These are phyloP conservation scores for Boeremia exigua DNA, from an alignment of 2,329 filamentous ascomycete species.

Conservation along the genomic window DNA sequence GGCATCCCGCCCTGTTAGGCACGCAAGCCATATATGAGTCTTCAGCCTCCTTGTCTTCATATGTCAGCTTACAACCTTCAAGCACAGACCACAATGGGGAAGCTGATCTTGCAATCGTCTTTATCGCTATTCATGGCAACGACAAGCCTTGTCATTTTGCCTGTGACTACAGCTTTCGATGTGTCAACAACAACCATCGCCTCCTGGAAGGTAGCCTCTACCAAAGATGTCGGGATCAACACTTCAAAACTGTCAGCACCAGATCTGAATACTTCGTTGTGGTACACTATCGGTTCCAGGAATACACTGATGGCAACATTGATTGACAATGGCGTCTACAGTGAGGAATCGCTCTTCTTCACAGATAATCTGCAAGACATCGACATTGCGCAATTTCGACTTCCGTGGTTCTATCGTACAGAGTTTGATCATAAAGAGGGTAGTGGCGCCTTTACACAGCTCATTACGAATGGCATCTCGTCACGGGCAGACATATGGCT, in stretches of 20 bases:
- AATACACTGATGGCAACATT: constrained; percentile 66
- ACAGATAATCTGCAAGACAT: constrained; percentile 58
- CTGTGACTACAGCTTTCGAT: constrained; percentile 8
- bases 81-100: background rate
- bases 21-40: constrained; percentile 7
- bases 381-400: constrained; percentile 56
- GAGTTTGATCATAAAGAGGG: constrained; percentile 46
- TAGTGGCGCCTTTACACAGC: constrained; percentile 45
- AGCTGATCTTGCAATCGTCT: background rate
- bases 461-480: constrained; percentile 65
- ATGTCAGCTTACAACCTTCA: background rate
- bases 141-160: background rate
- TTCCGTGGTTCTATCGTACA: constrained; percentile 65
- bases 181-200: constrained; percentile 20
- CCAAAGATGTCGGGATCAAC: constrained; percentile 25
- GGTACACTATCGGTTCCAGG: constrained; percentile 59
- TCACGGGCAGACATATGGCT: constrained; percentile 66
- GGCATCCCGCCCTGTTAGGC: constrained; percentile 4
- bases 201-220: constrained; percentile 31
- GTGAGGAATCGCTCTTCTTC: constrained; percentile 62
- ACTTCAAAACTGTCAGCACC: constrained; percentile 24
- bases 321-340: constrained; percentile 59
- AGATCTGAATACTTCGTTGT: constrained; percentile 54
- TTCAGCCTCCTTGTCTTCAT: background rate
- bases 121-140: constrained; percentile 3